phyloP scores from a whole-genome alignment of 352 stramenopile species.

The Globisporangium irregulare region DNA sequence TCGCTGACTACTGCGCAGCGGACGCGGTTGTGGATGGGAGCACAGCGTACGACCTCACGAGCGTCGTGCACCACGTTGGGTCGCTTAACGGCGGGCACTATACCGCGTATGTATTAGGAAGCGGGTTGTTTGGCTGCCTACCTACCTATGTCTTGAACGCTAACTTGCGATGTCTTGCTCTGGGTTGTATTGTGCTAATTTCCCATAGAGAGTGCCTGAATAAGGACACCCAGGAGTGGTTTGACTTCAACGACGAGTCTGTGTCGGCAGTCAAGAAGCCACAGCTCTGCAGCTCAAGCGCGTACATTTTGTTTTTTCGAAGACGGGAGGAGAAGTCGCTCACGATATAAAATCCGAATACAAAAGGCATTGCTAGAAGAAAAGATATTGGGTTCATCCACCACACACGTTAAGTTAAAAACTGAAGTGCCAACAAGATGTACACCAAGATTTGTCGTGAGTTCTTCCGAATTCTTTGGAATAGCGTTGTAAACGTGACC shows the following conservation, averaged over 20 bases:
- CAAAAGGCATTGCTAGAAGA: too few species aligned
- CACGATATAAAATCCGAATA: conserved; percentile 28
- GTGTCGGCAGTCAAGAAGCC: conserved; percentile 70
- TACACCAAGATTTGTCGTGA: too few species aligned
- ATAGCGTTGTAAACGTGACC: too few species aligned
- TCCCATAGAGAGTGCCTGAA: conserved; percentile 60
- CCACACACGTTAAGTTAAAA: too few species aligned
- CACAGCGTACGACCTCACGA: conserved; percentile 74
- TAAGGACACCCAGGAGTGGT: conserved; percentile 67
- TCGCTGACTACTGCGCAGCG: conserved; percentile 63
- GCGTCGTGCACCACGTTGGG: conserved; percentile 78
- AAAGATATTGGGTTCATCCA: too few species aligned
- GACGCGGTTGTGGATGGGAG: conserved; percentile 68
- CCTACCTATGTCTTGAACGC: background rate
- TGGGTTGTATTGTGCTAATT: background rate
- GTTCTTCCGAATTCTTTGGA: too few species aligned
- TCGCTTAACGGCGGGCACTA: conserved; percentile 81
- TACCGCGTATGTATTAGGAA: conserved; percentile 50
- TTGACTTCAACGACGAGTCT: conserved; percentile 74
- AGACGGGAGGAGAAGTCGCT: conserved; percentile 54
- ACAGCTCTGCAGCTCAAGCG: conserved; percentile 53
- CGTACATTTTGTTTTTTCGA: conserved; percentile 83
- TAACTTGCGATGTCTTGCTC: background rate
- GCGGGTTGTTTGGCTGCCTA: too few species aligned
- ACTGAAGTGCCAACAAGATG: too few species aligned